Percentiles rank a stretch among this genome's conserved stretches.
phyloP scores from a whole-genome alignment of 371 early-diverging fungal species.

The Mortierella sp. region DNA sequence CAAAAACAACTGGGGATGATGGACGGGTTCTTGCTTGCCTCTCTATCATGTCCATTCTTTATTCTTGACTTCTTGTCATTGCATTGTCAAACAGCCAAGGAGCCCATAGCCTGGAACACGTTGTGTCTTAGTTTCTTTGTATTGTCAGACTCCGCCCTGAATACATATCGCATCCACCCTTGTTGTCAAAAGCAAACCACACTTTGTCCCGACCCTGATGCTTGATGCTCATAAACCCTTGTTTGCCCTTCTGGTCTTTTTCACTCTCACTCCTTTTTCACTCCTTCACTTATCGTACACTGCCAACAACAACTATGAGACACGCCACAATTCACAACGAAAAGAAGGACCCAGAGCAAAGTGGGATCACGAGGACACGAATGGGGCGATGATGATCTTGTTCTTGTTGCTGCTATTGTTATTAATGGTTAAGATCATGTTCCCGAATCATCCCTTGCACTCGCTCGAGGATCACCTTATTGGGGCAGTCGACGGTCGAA shows the following conservation, averaged over 20 bases:
- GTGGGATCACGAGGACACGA: neutral
- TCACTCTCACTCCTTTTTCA: too few species aligned
- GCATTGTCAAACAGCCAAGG: too few species aligned
- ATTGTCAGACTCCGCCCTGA: neutral
- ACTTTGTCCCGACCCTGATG: neutral
- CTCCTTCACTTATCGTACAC: neutral
- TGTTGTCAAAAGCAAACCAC: neutral
- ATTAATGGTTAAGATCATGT: neutral
- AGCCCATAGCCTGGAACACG: too few species aligned
- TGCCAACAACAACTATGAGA: neutral
- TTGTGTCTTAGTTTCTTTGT: neutral
- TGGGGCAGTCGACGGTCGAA: neutral
- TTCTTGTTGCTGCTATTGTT: neutral
- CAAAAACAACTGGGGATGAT: too few species aligned
- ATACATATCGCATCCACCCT: neutral
- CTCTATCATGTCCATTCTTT: too few species aligned
- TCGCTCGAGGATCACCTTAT: constrained; percentile 7
- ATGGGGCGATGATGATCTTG: neutral
- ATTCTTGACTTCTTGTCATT: too few species aligned
- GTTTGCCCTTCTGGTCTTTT: too few species aligned
- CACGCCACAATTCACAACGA: neutral
- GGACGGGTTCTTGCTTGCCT: too few species aligned
- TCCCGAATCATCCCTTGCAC: constrained; percentile 7
- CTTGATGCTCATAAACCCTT: too few species aligned
- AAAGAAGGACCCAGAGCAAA: neutral